phyloP scores from a whole-genome alignment of 139 green algal genomes.

The Volvox reticuliferus region DNA sequence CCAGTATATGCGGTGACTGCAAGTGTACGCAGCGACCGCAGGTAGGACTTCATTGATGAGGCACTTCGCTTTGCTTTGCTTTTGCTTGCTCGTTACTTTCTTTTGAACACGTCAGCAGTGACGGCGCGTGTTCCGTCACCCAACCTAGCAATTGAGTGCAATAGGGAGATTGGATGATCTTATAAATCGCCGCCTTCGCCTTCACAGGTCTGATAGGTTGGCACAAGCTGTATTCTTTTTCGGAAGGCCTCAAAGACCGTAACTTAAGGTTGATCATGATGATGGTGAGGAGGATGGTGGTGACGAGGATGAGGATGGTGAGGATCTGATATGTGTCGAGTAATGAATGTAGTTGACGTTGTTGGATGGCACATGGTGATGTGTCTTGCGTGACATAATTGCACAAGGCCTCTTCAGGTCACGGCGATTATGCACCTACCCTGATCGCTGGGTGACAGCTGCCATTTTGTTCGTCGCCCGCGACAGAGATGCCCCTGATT shows the following conservation, averaged over 20 bases:
- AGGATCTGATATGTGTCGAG: background rate
- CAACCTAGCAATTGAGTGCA: no score
- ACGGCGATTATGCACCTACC: background rate
- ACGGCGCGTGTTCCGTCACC: background rate
- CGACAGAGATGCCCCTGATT: no score
- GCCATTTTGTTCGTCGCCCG: background rate
- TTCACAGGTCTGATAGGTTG: background rate
- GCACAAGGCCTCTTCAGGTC: background rate
- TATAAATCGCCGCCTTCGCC: no score
- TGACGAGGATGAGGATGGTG: background rate
- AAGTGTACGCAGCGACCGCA: background rate
- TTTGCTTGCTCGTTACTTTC: conserved; percentile 2
- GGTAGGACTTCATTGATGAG: conserved; percentile 1
- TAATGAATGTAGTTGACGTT: background rate
- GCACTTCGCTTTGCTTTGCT: background rate
- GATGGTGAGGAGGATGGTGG: background rate
- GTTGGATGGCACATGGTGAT: background rate
- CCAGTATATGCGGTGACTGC: no score
- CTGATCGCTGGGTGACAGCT: background rate
- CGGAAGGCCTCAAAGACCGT: background rate
- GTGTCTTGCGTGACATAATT: background rate
- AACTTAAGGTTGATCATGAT: background rate
- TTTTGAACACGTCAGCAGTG: conserved; percentile 16
- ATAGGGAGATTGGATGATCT: no score
- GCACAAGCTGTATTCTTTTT: conserved; percentile 8